phyloP scores from a whole-genome alignment of 129 eudicot genomes.

The Helianthus tuberosus region DNA sequence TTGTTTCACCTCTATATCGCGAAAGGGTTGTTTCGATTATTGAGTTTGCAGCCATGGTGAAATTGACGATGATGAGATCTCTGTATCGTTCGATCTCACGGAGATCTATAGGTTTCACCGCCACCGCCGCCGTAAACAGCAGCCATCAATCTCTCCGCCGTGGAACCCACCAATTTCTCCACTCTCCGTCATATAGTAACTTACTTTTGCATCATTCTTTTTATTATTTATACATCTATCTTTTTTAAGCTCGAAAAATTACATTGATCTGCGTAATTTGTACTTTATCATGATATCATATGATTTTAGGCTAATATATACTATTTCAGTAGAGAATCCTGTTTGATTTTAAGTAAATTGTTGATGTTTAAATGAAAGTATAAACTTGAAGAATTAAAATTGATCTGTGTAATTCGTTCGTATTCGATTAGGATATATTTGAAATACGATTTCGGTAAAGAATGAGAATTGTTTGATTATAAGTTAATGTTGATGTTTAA shows the following conservation, averaged over 20 bases:
- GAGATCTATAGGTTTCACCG: slow-evolving; percentile 43
- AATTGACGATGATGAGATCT: slow-evolving; percentile 64
- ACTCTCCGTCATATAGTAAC: slow-evolving; percentile 39
- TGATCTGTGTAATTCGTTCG: too few species aligned
- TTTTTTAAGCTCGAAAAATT: background rate
- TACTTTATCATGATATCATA: background rate
- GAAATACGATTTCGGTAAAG: too few species aligned
- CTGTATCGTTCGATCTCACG: slow-evolving; percentile 62
- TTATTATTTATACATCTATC: background rate
- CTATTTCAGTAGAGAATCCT: background rate
- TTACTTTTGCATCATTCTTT: background rate
- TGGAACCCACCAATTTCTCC: slow-evolving; percentile 48
- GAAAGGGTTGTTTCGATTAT: slow-evolving; percentile 3
- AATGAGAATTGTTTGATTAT: background rate
- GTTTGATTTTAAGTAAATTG: background rate
- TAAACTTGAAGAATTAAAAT: too few species aligned
- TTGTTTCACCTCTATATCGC: too few species aligned
- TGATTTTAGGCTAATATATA: slow-evolving; percentile 24
- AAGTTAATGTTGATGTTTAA: background rate
- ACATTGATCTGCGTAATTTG: slow-evolving; percentile 16
- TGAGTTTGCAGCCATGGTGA: slow-evolving; percentile 38
- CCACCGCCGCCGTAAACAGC: slow-evolving; percentile 42
- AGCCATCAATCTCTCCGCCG: slow-evolving; percentile 35
- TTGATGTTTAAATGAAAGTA: slow-evolving; percentile 2
- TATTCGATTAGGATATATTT: too few species aligned